These are phyloP conservation scores for Chalaropsis ovoidea DNA, from an alignment of 2,329 filamentous ascomycete species.

Conservation along the genomic window DNA sequence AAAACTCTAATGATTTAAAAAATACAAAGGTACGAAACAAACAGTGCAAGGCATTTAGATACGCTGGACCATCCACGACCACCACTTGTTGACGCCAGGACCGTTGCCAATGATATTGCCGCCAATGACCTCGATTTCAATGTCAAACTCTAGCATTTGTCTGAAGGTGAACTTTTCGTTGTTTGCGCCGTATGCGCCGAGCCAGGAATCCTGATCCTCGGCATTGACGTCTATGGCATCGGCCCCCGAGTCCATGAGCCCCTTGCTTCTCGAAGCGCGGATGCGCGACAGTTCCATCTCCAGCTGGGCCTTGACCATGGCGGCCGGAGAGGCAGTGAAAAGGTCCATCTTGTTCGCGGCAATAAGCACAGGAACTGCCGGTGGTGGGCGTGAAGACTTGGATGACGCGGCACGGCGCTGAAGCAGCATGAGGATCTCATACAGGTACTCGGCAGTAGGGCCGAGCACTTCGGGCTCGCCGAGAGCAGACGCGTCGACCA, in stretches of 20 bases:
- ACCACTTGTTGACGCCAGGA: slow-evolving; percentile 73
- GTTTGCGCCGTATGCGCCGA: slow-evolving; percentile 64
- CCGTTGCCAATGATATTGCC: slow-evolving; percentile 60
- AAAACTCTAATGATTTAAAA: neutral
- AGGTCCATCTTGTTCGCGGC: slow-evolving; percentile 94
- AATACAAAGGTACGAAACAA: slow-evolving; percentile 3
- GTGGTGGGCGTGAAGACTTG: slow-evolving; percentile 41
- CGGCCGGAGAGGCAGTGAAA: slow-evolving; percentile 78
- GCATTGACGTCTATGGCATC: slow-evolving; percentile 50
- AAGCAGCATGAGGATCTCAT: slow-evolving; percentile 74
- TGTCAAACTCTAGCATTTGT: slow-evolving; percentile 73
- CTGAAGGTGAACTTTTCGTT: slow-evolving; percentile 62
- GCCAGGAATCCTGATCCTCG: slow-evolving; percentile 71
- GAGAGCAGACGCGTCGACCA: slow-evolving; percentile 73
- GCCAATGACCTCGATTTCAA: slow-evolving; percentile 65
- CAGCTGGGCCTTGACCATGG: slow-evolving; percentile 61
- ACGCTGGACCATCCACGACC: slow-evolving; percentile 75
- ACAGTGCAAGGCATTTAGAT: slow-evolving; percentile 33
- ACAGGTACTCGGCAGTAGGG: slow-evolving; percentile 71
- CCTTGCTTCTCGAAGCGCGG: slow-evolving; percentile 64
- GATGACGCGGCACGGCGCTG: slow-evolving; percentile 56
- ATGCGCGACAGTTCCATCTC: slow-evolving; percentile 75
- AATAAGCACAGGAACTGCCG: slow-evolving; percentile 63
- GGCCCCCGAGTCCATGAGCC: slow-evolving; percentile 71
- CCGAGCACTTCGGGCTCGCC: slow-evolving; percentile 51